Evolutionary conservation across 306 rosid genomes (phyloP).

Genomic region (Morella rubra): DNA sequence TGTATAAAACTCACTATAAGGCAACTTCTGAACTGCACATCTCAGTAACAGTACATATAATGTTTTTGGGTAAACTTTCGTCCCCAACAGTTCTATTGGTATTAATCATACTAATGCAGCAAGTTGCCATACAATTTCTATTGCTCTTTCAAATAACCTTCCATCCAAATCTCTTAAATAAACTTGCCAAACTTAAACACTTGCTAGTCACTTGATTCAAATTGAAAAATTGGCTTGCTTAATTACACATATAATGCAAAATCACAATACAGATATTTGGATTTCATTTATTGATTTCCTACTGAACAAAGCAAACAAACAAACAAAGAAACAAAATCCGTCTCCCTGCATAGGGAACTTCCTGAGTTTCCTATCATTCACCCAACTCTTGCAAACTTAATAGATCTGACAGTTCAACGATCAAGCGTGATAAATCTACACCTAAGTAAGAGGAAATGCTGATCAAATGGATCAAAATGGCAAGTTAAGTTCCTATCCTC

Average conservation of each 20-base stretch:
- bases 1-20: not conserved
- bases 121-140: not conserved
- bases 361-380: not conserved
- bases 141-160: not conserved
- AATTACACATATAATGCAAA: not conserved
- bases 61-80: too few relatives aligned
- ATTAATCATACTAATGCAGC: not conserved
- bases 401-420: not conserved
- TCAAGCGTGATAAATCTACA: not conserved
- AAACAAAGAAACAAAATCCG: too few relatives aligned
- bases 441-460: not conserved
- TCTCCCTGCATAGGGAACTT: not conserved
- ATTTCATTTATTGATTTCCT: too few relatives aligned
- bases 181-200: not conserved
- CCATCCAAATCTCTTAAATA: not conserved
- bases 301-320: too few relatives aligned
- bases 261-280: not conserved
- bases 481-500: not conserved
- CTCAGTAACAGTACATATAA: too few relatives aligned
- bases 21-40: not conserved
- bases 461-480: not conserved
- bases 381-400: not conserved
- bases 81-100: not conserved
- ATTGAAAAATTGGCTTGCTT: not conserved
- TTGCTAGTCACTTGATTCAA: not conserved